These are phyloP conservation scores for Ascochyta rabiei DNA, from an alignment of 2,329 filamentous ascomycete species.

Conservation along the genomic window DNA sequence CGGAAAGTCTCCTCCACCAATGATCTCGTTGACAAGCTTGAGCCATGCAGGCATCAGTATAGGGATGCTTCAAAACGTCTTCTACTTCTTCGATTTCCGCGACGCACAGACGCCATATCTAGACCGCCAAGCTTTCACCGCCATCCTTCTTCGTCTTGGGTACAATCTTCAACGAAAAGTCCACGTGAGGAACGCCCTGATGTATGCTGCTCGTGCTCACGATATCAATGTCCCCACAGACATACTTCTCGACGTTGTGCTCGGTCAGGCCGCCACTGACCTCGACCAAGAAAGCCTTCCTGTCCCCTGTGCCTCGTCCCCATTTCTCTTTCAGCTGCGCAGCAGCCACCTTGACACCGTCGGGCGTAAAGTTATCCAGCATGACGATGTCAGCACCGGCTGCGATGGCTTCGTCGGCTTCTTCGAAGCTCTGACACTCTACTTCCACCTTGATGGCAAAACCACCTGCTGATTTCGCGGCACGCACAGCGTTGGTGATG, in stretches of 20 bases:
- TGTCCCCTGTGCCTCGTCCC: slow-evolving; percentile 65
- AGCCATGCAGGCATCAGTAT: background rate
- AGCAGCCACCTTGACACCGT: slow-evolving; percentile 77
- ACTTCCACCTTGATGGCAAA: slow-evolving; percentile 96
- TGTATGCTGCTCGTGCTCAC: slow-evolving; percentile 97
- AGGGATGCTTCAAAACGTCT: background rate
- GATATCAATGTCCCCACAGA: slow-evolving; percentile 86
- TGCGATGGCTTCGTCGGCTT: slow-evolving; percentile 88
- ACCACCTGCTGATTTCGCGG: slow-evolving; percentile 82
- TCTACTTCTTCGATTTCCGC: background rate
- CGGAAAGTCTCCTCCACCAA: background rate
- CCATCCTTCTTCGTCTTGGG: slow-evolving; percentile 47
- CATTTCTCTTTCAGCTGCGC: slow-evolving; percentile 78
- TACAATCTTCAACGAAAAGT: slow-evolving; percentile 92
- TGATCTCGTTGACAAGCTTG: background rate
- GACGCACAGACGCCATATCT: background rate
- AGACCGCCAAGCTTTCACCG: slow-evolving; percentile 21
- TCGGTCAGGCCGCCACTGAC: slow-evolving; percentile 88
- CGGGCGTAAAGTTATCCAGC: slow-evolving; percentile 91
- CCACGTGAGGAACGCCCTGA: slow-evolving; percentile 90
- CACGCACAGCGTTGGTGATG: slow-evolving; percentile 83
- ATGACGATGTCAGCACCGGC: slow-evolving; percentile 96
- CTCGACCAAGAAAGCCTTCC: slow-evolving; percentile 77
- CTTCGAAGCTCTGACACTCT: slow-evolving; percentile 84
- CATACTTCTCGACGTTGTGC: slow-evolving; percentile 81